Evolutionary conservation across 805 yeast genomes (phyloP).

Genomic region (Ogataea degrootiae): DNA sequence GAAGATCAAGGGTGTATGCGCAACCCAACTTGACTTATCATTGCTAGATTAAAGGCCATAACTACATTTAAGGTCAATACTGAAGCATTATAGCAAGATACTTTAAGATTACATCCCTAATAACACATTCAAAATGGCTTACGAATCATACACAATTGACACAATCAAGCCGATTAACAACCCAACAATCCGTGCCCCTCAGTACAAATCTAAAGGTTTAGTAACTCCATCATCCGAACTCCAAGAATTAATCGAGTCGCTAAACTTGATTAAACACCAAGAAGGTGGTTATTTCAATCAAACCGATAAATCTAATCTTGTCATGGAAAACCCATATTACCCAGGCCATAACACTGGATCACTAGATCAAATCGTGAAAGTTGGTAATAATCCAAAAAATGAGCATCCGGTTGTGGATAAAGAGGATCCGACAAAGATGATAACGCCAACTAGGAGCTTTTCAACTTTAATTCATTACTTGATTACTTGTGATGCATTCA

Average conservation of each 20-base stretch:
- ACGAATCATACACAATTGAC: constrained; percentile 22
- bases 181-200: constrained; percentile 19
- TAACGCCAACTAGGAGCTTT: constrained; percentile 32
- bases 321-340: constrained; percentile 36
- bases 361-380: constrained; percentile 7
- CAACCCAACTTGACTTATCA: too few relatives aligned
- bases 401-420: constrained; percentile 9
- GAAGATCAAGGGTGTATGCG: too few relatives aligned
- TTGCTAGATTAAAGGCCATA: too few relatives aligned
- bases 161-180: constrained; percentile 8
- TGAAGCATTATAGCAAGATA: too few relatives aligned
- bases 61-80: too few relatives aligned
- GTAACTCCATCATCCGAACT: constrained; percentile 18
- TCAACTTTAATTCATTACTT: constrained; percentile 52
- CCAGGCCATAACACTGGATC: constrained; percentile 26
- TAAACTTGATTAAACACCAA: constrained; percentile 38
- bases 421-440: constrained; percentile 12
- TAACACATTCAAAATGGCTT: neutral
- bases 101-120: too few relatives aligned
- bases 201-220: constrained; percentile 15
- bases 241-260: constrained; percentile 30
- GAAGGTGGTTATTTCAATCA: constrained; percentile 58
- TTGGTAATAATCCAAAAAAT: constrained; percentile 5
- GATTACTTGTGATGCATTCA: constrained; percentile 44
- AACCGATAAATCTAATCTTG: constrained; percentile 47